Evolutionary conservation across 2,329 filamentous ascomycete species (phyloP).

Genomic region (Sporothrix inflata): DNA sequence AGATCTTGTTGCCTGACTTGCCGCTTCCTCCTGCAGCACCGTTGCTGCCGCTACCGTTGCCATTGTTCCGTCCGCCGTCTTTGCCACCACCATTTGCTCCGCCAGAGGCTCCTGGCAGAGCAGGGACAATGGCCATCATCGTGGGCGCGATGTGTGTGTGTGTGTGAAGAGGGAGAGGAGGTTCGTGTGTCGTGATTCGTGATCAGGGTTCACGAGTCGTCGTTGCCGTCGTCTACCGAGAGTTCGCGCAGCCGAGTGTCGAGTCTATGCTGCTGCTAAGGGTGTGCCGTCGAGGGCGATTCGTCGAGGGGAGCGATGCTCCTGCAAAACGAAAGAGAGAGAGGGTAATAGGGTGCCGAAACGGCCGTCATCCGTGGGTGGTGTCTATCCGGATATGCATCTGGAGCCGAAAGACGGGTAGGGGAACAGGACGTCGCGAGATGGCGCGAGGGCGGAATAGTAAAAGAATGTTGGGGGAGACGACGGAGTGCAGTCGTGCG

Average conservation of each 20-base stretch:
- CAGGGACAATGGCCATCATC: slow-evolving; percentile 33
- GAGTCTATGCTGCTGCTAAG: background rate
- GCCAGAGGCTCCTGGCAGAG: slow-evolving; percentile 18
- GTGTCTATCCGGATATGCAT: slow-evolving; percentile 30
- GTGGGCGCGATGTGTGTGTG: background rate
- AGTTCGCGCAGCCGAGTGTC: background rate
- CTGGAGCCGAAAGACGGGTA: slow-evolving; percentile 16
- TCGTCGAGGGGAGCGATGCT: too few relatives aligned
- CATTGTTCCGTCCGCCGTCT: slow-evolving; percentile 19
- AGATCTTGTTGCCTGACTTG: slow-evolving; percentile 33
- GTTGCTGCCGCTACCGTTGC: slow-evolving; percentile 21
- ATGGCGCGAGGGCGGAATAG: background rate
- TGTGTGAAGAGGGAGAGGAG: background rate
- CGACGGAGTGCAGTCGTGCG: background rate
- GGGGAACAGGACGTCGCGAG: background rate
- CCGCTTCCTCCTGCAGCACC: slow-evolving; percentile 10
- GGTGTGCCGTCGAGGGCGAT: background rate
- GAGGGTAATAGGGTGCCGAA: slow-evolving; percentile 26
- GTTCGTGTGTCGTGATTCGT: background rate
- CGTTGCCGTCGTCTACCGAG: background rate
- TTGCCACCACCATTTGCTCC: slow-evolving; percentile 21
- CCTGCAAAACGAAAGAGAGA: background rate
- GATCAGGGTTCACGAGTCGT: background rate
- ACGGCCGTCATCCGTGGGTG: slow-evolving; percentile 33
- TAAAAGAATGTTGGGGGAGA: background rate